Evolutionary conservation across 2,329 filamentous ascomycete species (phyloP).

Genomic region (Cladosporium sp.): DNA sequence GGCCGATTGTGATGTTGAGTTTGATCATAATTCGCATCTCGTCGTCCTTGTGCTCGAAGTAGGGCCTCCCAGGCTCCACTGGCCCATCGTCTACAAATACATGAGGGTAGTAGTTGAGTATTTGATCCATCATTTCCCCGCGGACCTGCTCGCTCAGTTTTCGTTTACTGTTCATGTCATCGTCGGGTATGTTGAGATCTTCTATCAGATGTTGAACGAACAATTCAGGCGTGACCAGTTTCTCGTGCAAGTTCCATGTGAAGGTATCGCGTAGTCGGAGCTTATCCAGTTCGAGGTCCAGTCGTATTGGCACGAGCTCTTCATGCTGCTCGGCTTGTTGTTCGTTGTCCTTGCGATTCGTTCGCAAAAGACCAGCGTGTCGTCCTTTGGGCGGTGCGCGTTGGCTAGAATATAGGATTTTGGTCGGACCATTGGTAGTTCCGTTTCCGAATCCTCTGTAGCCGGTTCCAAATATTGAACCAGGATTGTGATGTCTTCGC

Average conservation of each 20-base stretch:
- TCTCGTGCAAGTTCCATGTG: slow-evolving; percentile 96
- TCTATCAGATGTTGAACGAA: slow-evolving; percentile 91
- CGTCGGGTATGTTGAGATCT: slow-evolving; percentile 75
- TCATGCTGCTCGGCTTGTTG: slow-evolving; percentile 88
- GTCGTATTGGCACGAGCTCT: slow-evolving; percentile 83
- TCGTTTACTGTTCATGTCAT: slow-evolving; percentile 55
- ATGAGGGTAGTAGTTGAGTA: slow-evolving; percentile 91
- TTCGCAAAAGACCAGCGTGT: slow-evolving; percentile 70
- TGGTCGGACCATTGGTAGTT: slow-evolving; percentile 65
- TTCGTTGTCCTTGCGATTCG: slow-evolving; percentile 76
- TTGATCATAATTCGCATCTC: slow-evolving; percentile 97
- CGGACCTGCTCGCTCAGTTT: slow-evolving; percentile 58
- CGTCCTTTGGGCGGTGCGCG: slow-evolving; percentile 76
- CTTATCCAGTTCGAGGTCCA: slow-evolving; percentile 95
- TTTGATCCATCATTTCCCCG: slow-evolving; percentile 83
- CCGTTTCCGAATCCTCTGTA: slow-evolving; percentile 91
- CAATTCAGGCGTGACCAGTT: slow-evolving; percentile 73
- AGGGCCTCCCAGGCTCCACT: slow-evolving; percentile 84
- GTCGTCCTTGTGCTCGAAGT: slow-evolving; percentile 95
- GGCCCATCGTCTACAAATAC: slow-evolving; percentile 87
- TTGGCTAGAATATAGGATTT: slow-evolving; percentile 77
- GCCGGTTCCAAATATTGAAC: slow-evolving; percentile 66
- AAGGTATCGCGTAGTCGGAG: slow-evolving; percentile 95
- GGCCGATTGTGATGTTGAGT: slow-evolving; percentile 95
- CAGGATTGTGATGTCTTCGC: slow-evolving; percentile 59